A percentile compares a stretch with the other conserved stretches of the same genome.
Conservation (phyloP, 345 rosid genomes). For the Syzygium grande region DNA sequence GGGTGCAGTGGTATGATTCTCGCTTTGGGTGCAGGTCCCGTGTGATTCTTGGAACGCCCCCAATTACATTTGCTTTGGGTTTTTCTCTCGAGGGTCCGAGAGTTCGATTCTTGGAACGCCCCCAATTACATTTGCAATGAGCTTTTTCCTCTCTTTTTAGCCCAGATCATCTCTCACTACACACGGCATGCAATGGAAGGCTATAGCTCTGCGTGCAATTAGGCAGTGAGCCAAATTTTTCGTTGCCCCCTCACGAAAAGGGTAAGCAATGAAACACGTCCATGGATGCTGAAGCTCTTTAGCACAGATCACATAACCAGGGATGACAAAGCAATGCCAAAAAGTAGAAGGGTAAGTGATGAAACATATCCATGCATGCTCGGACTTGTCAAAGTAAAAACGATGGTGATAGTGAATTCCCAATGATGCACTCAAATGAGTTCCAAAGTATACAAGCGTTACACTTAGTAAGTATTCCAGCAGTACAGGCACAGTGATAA, state of each 20-base stretch:
- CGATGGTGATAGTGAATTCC: neutral
- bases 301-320: neutral
- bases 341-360: neutral
- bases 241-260: neutral
- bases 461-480: neutral
- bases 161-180: neutral
- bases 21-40: too few relatives aligned
- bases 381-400: neutral
- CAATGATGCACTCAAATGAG: neutral
- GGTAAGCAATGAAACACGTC: neutral
- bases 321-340: neutral
- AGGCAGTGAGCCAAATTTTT: neutral
- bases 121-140: neutral
- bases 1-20: too few relatives aligned
- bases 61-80: too few relatives aligned
- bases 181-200: neutral
- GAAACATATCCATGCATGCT: neutral
- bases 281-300: neutral
- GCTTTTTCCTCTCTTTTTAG: neutral
- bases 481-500: neutral
- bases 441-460: neutral
- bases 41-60: constrained; percentile 88
- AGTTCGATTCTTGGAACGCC: constrained; percentile 83
- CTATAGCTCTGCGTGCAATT: neutral
- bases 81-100: too few relatives aligned